Percentiles rank a stretch among this genome's conserved stretches.
Evolutionary conservation across 495 filamentous ascomycete species (phyloP).

Genomic region (Penicillium cinerascens): DNA sequence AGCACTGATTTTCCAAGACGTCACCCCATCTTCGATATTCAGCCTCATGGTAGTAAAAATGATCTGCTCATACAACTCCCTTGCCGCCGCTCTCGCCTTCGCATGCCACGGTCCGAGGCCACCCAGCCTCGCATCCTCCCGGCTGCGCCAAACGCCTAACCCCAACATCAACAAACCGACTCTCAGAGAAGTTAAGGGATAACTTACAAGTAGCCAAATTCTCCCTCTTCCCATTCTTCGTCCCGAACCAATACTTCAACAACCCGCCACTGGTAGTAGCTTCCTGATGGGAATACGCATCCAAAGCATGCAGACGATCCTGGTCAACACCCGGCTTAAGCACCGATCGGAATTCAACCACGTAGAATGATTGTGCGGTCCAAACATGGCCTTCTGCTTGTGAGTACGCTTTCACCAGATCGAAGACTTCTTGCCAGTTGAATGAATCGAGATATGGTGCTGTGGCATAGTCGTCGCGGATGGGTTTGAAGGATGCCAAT

Average conservation of each 20-base stretch:
- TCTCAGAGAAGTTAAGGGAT: neutral
- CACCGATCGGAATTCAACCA: constrained; percentile 76
- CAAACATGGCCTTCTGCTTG: constrained; percentile 50
- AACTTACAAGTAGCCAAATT: constrained; percentile 71
- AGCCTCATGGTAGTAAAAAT: constrained; percentile 57
- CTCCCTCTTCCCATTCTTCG: constrained; percentile 56
- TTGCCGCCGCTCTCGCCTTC: constrained; percentile 33
- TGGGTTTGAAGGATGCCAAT: constrained; percentile 56
- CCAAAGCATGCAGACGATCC: constrained; percentile 60
- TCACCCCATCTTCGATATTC: constrained; percentile 53
- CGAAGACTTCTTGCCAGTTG: constrained; percentile 69
- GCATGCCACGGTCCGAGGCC: constrained; percentile 57
- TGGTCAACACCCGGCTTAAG: constrained; percentile 59
- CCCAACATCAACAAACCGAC: neutral
- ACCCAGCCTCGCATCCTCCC: constrained; percentile 65
- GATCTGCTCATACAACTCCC: constrained; percentile 52
- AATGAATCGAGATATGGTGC: constrained; percentile 70
- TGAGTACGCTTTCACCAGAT: constrained; percentile 42
- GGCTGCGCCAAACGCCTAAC: constrained; percentile 63
- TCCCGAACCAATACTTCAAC: constrained; percentile 85
- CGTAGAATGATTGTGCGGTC: constrained; percentile 66
- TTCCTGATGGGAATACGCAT: constrained; percentile 72
- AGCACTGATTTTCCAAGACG: constrained; percentile 55
- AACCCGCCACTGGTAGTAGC: constrained; percentile 76
- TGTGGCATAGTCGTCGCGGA: constrained; percentile 70